These are phyloP conservation scores for Yamadazyma phyllophila DNA, from an alignment of 805 yeast species.

Conservation along the genomic window DNA sequence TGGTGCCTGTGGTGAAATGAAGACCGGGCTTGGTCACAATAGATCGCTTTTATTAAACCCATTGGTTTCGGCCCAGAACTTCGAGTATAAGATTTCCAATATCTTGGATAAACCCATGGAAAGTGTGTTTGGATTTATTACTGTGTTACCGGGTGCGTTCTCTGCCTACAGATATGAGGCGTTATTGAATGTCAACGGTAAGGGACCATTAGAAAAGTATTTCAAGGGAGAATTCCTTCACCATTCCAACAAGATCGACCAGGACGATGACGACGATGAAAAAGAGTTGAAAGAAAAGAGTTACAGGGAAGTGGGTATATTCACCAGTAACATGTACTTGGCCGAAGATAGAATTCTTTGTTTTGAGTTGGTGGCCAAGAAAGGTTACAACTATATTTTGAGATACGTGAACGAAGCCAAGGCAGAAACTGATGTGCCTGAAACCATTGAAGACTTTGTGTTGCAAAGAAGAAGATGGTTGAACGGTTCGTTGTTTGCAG, in stretches of 20 bases:
- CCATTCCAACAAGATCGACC: constrained; percentile 49
- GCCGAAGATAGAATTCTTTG: constrained; percentile 96
- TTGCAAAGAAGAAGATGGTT: constrained; percentile 98
- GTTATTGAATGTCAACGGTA: constrained; percentile 65
- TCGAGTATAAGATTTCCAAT: constrained; percentile 94
- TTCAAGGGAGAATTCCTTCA: constrained; percentile 88
- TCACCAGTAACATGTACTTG: constrained; percentile 92
- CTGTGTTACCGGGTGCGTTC: constrained; percentile 95
- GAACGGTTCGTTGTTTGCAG: constrained; percentile 97
- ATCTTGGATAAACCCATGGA: constrained; percentile 95
- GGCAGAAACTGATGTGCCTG: constrained; percentile 97
- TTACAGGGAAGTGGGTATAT: constrained; percentile 59
- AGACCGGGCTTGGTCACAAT: constrained; percentile 70
- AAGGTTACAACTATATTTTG: constrained; percentile 68
- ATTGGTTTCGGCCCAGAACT: constrained; percentile 92
- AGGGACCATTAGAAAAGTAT: constrained; percentile 84
- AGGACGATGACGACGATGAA: constrained; percentile 39
- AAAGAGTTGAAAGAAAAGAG: constrained; percentile 37
- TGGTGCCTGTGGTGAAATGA: constrained; percentile 98
- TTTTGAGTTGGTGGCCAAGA: constrained; percentile 91
- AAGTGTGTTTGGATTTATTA: constrained; percentile 88
- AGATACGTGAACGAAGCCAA: constrained; percentile 83
- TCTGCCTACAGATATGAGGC: constrained; percentile 91
- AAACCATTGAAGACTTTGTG: constrained; percentile 87
- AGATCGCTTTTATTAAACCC: constrained; percentile 65